phyloP scores from a whole-genome alignment of 2,329 filamentous ascomycete species.

The Allantophomopsis cytisporea region DNA sequence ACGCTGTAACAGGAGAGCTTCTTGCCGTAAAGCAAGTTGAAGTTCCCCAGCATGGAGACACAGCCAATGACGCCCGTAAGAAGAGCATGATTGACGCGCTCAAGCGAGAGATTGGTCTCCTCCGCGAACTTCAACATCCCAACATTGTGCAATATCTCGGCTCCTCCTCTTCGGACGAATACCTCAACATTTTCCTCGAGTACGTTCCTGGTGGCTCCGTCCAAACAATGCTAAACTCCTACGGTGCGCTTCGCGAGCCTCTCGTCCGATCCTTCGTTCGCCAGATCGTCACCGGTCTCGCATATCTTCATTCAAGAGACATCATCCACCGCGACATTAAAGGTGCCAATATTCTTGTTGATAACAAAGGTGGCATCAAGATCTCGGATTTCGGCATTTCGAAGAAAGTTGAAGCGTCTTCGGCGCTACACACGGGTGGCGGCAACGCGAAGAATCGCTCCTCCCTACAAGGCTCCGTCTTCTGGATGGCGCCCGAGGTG shows the following conservation, averaged over 20 bases:
- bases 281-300: conserved; percentile 84
- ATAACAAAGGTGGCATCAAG: conserved; percentile 98
- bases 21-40: conserved; percentile 98
- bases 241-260: conserved; percentile 86
- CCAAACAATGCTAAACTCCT: conserved; percentile 96
- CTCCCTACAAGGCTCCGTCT: conserved; percentile 91
- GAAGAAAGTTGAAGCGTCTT: conserved; percentile 90
- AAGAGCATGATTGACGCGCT: conserved; percentile 96
- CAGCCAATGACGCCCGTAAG: conserved; percentile 78
- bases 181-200: conserved; percentile 99
- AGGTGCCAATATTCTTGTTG: conserved; percentile 94
- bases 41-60: conserved; percentile 66
- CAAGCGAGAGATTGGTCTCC: conserved; percentile 88
- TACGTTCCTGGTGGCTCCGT: conserved; percentile 97
- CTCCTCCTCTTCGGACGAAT: conserved; percentile 78
- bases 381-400: conserved; percentile 99
- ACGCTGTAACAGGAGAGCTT: conserved; percentile 91
- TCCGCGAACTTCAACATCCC: conserved; percentile 85
- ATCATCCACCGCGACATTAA: conserved; percentile 99
- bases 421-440: conserved; percentile 53
- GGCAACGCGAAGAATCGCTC: conserved; percentile 55
- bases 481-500: conserved; percentile 99
- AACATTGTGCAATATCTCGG: conserved; percentile 98
- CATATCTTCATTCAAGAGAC: conserved; percentile 84
- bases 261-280: conserved; percentile 93